phyloP scores from a whole-genome alignment of 2,329 filamentous ascomycete genomes.

The Beauveria caledonica region DNA sequence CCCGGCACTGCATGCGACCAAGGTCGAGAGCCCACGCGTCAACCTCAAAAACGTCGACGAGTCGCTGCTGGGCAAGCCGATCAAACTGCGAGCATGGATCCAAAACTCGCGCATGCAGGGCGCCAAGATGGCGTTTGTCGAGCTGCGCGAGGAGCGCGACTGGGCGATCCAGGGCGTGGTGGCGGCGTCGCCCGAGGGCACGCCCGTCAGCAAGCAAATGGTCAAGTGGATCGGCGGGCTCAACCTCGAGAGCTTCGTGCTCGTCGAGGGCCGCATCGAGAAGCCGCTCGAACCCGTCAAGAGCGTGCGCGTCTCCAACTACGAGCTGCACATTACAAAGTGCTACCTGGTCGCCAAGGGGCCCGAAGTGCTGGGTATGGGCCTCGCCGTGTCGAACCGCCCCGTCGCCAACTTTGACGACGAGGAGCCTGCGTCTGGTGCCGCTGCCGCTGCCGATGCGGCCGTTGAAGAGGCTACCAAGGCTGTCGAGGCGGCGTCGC shows the following conservation, averaged over 20 bases:
- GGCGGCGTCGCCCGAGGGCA: slow-evolving; percentile 59
- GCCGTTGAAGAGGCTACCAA: slow-evolving; percentile 36
- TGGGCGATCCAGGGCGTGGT: slow-evolving; percentile 79
- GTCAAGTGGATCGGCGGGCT: slow-evolving; percentile 79
- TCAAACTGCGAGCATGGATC: slow-evolving; percentile 72
- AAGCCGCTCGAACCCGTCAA: slow-evolving; percentile 82
- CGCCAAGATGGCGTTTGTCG: slow-evolving; percentile 86
- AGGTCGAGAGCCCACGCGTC: slow-evolving; percentile 47
- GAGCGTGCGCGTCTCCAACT: slow-evolving; percentile 69
- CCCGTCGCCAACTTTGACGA: slow-evolving; percentile 52
- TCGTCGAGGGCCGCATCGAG: slow-evolving; percentile 72
- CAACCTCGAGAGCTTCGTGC: slow-evolving; percentile 72
- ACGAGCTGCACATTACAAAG: slow-evolving; percentile 84
- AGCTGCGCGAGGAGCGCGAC: slow-evolving; percentile 66
- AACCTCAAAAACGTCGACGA: slow-evolving; percentile 58
- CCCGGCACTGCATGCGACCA: slow-evolving; percentile 49
- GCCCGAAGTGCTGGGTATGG: slow-evolving; percentile 49
- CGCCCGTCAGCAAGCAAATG: slow-evolving; percentile 71
- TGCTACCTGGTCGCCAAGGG: slow-evolving; percentile 66
- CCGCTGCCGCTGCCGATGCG: slow-evolving; percentile 20
- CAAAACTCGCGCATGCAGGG: slow-evolving; percentile 84
- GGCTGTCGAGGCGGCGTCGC: slow-evolving; percentile 32
- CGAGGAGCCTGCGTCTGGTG: slow-evolving; percentile 32
- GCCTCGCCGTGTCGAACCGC: slow-evolving; percentile 45
- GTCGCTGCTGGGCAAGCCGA: slow-evolving; percentile 56